Conservation (phyloP, 768 basidiomycete genomes). For the Suillus subluteus region DNA sequence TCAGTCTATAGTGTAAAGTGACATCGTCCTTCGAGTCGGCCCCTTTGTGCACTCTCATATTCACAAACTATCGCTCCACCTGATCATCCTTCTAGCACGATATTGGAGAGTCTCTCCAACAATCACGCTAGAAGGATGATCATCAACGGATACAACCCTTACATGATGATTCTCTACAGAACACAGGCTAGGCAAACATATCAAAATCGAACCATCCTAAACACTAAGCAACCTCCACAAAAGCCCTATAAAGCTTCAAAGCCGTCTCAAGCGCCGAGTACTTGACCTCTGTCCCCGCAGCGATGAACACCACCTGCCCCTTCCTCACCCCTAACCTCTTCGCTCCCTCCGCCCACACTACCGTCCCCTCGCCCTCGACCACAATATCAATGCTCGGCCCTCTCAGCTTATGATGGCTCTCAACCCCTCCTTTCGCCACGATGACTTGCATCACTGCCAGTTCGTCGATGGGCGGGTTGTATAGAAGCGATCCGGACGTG, state of each 20-base stretch:
- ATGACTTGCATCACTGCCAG: slow-evolving; percentile 77
- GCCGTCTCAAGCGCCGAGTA: slow-evolving; percentile 38
- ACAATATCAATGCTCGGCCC: slow-evolving; percentile 85
- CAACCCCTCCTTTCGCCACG: slow-evolving; percentile 45
- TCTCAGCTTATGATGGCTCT: slow-evolving; percentile 60
- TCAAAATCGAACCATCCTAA: background rate
- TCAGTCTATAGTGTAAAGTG: background rate
- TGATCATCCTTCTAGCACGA: background rate
- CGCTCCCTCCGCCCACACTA: slow-evolving; percentile 46
- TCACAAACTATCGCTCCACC: background rate
- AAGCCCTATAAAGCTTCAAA: slow-evolving; percentile 15
- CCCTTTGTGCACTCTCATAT: background rate
- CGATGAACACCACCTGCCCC: slow-evolving; percentile 82
- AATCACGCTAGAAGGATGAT: background rate
- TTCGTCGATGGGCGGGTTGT: slow-evolving; percentile 90
- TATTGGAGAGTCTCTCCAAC: too few species aligned
- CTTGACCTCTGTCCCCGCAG: slow-evolving; percentile 59
- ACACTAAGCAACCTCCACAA: slow-evolving; percentile 10
- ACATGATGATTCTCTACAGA: background rate
- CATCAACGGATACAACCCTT: background rate
- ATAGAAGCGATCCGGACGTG: slow-evolving; percentile 49
- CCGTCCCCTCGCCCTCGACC: slow-evolving; percentile 59
- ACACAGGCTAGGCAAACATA: background rate
- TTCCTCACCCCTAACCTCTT: slow-evolving; percentile 35
- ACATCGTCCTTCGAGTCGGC: background rate